Conservation (phyloP, 2,329 filamentous ascomycete species). For the Elsinoe arachidis region DNA sequence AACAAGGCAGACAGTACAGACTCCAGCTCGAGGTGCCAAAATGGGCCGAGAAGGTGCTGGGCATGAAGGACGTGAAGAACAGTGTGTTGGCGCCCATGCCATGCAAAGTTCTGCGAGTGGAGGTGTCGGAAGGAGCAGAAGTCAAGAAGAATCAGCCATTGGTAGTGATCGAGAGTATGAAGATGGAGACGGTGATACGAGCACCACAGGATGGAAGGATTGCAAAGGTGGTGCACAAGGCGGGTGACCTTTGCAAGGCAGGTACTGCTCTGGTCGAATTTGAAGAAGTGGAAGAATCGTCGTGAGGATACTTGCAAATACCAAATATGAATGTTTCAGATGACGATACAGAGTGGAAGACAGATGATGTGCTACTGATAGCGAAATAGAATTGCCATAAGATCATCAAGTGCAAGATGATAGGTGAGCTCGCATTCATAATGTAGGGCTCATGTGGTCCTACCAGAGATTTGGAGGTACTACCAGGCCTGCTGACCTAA, state of each 20-base stretch:
- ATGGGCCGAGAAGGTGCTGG: slow-evolving; percentile 84
- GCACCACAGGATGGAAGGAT: slow-evolving; percentile 42
- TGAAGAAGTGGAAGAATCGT: slow-evolving; percentile 21
- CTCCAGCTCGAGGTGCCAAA: slow-evolving; percentile 51
- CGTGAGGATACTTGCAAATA: background rate
- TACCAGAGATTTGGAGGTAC: too few relatives aligned
- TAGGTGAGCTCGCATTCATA: too few relatives aligned
- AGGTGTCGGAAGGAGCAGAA: slow-evolving; percentile 69
- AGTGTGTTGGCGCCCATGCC: slow-evolving; percentile 93
- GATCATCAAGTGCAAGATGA: too few relatives aligned
- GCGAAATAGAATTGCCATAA: background rate
- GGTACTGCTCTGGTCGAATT: slow-evolving; percentile 41
- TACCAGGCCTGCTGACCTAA: too few relatives aligned
- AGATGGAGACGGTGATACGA: slow-evolving; percentile 49
- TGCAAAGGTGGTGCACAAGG: slow-evolving; percentile 40
- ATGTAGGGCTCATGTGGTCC: too few relatives aligned
- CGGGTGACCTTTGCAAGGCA: slow-evolving; percentile 39
- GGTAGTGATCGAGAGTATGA: slow-evolving; percentile 57
- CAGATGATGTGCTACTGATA: background rate
- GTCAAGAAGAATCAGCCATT: slow-evolving; percentile 81
- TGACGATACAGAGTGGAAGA: background rate
- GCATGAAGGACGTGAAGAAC: slow-evolving; percentile 68
- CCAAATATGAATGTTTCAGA: background rate
- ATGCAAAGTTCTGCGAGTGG: slow-evolving; percentile 87
- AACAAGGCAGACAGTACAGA: slow-evolving; percentile 51